A percentile compares a stretch with the other conserved stretches of the same genome.
Conservation (phyloP, 495 filamentous ascomycete species). For the Penicillium pancosmium region DNA sequence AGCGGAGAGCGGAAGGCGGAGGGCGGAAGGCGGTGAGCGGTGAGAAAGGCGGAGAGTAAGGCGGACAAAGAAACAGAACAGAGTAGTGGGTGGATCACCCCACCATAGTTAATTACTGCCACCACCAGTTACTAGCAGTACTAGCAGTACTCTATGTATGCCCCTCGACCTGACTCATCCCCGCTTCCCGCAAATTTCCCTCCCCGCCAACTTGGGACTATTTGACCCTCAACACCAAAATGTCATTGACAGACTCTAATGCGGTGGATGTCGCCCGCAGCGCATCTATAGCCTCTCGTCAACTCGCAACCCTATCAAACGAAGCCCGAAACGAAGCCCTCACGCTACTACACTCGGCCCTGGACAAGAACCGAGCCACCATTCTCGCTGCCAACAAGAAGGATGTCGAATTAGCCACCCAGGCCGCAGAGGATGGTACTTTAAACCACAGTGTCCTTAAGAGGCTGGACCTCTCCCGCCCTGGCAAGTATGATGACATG, state of each 20-base stretch:
- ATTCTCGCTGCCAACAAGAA: slow-evolving; percentile 85
- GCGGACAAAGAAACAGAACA: too few relatives aligned
- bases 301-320: slow-evolving; percentile 65
- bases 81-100: background rate
- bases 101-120: background rate
- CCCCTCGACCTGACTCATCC: slow-evolving; percentile 11
- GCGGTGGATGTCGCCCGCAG: slow-evolving; percentile 66
- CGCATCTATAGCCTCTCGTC: slow-evolving; percentile 71
- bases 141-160: background rate
- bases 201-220: background rate
- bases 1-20: background rate
- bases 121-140: too few relatives aligned
- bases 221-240: slow-evolving; percentile 27
- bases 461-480: slow-evolving; percentile 78
- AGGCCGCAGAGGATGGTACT: slow-evolving; percentile 70
- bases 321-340: slow-evolving; percentile 79
- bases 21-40: background rate
- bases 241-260: slow-evolving; percentile 77
- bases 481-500: slow-evolving; percentile 97
- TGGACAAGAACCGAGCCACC: slow-evolving; percentile 64
- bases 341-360: slow-evolving; percentile 73
- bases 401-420: slow-evolving; percentile 73
- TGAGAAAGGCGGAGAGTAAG: background rate
- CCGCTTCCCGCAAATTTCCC: background rate
- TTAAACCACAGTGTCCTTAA: slow-evolving; percentile 88